Conservation (phyloP, 495 filamentous ascomycete species). For the Penicillium soppii region DNA sequence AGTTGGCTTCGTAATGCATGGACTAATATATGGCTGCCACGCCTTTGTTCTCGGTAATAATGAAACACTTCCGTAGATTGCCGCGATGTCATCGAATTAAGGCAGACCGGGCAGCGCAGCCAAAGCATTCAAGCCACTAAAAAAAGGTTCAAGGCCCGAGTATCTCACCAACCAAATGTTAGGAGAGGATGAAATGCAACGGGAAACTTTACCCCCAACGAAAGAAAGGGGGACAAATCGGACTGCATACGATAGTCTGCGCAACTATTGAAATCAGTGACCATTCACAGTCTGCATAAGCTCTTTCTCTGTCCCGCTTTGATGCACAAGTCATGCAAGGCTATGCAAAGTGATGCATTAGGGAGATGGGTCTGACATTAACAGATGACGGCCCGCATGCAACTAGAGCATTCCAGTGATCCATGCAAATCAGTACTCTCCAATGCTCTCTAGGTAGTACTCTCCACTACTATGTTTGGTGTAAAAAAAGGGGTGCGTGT, state of each 20-base stretch:
- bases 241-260: not conserved
- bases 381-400: conserved; percentile 14
- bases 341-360: not conserved
- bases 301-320: not conserved
- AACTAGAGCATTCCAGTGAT: not conserved
- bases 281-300: conserved; percentile 2
- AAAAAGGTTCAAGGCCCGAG: not conserved
- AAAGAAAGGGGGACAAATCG: not conserved
- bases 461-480: too few relatives aligned
- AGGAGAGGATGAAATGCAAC: not conserved
- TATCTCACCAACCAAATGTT: too few relatives aligned
- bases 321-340: not conserved
- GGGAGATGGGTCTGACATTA: conserved; percentile 2
- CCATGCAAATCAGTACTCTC: conserved; percentile 4
- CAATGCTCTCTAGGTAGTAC: not conserved
- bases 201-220: not conserved
- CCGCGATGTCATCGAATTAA: not conserved
- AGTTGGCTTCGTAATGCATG: conserved; percentile 10
- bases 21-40: not conserved
- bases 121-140: not conserved
- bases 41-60: not conserved
- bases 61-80: not conserved
- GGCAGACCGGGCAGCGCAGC: not conserved
- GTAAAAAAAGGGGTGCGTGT: not conserved
- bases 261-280: not conserved